Evolutionary conservation across 306 rosid species (phyloP), one percentile per base, ranked within the genome.

Genomic region (Albizia julibrissin): DNA sequence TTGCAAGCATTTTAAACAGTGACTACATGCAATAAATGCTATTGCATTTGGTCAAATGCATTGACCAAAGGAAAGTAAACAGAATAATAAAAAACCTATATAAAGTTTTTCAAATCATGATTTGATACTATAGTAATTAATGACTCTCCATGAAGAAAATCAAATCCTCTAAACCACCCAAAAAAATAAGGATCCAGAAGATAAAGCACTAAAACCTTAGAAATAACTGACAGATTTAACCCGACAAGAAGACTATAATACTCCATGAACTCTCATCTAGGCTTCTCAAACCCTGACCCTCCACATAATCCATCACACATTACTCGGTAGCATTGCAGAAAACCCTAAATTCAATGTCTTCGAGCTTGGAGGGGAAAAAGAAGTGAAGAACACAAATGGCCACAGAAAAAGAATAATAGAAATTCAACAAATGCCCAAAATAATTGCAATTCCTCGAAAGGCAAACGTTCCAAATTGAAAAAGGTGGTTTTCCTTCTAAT

Each of bases 301-400:
- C 82, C 71, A 58, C 31, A 84, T 71, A 90, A 86, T 79, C 86
- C 97, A 93, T 87, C 77, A 85, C 82, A 83, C 92, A 86, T 85
- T 87, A 77, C 79, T 70, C 89, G 84, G 83, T 49, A 61, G 34
- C 85, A 87, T 58, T 47, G 71, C 18, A 61, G 10, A 74, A 86
- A 89, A 89, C 91, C 92, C 91, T 89, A 92, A 81, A 64, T 87
- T 85, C 84, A 87, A 82, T 81, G 62, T 37, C 54, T 13, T 43
- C 65, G 59, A 72, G 12, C 78, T 78, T 69, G 46, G 42, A 66
- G 69, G 37, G 27, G 14, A 31, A 18, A 56, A 42, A 68, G 79
- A 70, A 15, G 72, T 71, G 81, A 69, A 46, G n/a, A 78, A 49
- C 78, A 81, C 7, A 80, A 81, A 44, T 12, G 43, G 14, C 31